Conservation (phyloP, 225 moss, liverwort and hornwort genomes). For the Lunularia cruciata region DNA sequence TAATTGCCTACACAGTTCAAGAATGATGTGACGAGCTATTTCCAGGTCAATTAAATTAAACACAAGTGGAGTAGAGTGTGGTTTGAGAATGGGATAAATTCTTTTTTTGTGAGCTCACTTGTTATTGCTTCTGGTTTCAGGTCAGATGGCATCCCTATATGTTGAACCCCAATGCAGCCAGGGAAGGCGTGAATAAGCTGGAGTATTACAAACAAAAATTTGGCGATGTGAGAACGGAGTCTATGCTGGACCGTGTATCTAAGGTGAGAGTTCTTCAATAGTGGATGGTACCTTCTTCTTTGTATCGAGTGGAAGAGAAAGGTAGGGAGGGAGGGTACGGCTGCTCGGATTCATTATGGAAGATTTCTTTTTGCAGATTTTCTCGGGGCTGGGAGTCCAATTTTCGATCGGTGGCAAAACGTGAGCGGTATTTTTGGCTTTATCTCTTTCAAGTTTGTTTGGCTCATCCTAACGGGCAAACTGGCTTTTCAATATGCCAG, state of each 20-base stretch:
- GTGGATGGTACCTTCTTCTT: too few relatives aligned
- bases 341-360: too few relatives aligned
- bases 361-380: conserved; percentile 39
- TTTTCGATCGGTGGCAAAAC: conserved; percentile 66
- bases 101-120: too few relatives aligned
- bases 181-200: conserved; percentile 57
- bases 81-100: not conserved
- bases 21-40: too few relatives aligned
- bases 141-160: conserved; percentile 80
- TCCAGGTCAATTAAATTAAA: too few relatives aligned
- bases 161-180: conserved; percentile 56
- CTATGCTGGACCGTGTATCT: conserved; percentile 49
- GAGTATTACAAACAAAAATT: conserved; percentile 59
- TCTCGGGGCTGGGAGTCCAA: conserved; percentile 55
- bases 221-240: conserved; percentile 51
- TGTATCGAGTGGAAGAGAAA: too few relatives aligned
- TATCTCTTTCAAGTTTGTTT: not conserved
- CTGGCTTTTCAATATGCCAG: too few relatives aligned
- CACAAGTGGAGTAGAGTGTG: not conserved
- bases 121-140: conserved; percentile 11
- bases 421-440: conserved; percentile 20
- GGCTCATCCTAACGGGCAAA: not conserved
- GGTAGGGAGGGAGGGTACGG: too few relatives aligned
- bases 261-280: conserved; percentile 29
- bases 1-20: too few relatives aligned